Evolutionary conservation across 768 basidiomycete species (phyloP).

Genomic region (Auriscalpium orientale): DNA sequence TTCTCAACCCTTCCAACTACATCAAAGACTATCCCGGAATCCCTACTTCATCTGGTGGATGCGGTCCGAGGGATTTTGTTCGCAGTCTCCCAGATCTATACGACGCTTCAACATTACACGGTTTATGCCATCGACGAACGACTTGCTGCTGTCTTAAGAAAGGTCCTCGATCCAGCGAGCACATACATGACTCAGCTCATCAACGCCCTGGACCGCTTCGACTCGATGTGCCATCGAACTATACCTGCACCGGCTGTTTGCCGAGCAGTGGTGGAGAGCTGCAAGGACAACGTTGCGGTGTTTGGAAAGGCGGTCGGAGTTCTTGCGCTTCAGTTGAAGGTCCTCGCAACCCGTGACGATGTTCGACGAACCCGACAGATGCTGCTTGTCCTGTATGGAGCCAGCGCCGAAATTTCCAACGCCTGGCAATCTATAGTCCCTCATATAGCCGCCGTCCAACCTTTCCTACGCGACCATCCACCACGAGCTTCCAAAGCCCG

Average conservation of each 20-base stretch:
- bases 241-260: slow-evolving; percentile 68
- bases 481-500: slow-evolving; percentile 28
- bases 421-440: slow-evolving; percentile 77
- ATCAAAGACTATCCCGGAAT: slow-evolving; percentile 58
- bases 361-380: slow-evolving; percentile 84
- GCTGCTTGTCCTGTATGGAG: slow-evolving; percentile 81
- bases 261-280: slow-evolving; percentile 71
- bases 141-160: slow-evolving; percentile 68
- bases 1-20: slow-evolving; percentile 68
- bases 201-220: slow-evolving; percentile 85
- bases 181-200: slow-evolving; percentile 78
- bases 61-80: slow-evolving; percentile 90
- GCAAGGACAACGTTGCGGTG: slow-evolving; percentile 73
- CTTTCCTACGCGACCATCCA: slow-evolving; percentile 45
- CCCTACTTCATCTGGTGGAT: slow-evolving; percentile 69
- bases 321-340: slow-evolving; percentile 71
- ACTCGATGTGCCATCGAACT: slow-evolving; percentile 63
- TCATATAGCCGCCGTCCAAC: slow-evolving; percentile 61
- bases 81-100: slow-evolving; percentile 84
- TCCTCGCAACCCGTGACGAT: slow-evolving; percentile 68
- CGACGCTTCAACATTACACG: slow-evolving; percentile 82
- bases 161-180: slow-evolving; percentile 82
- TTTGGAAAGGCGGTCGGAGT: slow-evolving; percentile 88
- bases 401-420: slow-evolving; percentile 77
- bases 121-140: slow-evolving; percentile 78